Evolutionary conservation across 331 rosid species (phyloP), one percentile per base, ranked within the genome.

Genomic region (Malus hybrid): DNA sequence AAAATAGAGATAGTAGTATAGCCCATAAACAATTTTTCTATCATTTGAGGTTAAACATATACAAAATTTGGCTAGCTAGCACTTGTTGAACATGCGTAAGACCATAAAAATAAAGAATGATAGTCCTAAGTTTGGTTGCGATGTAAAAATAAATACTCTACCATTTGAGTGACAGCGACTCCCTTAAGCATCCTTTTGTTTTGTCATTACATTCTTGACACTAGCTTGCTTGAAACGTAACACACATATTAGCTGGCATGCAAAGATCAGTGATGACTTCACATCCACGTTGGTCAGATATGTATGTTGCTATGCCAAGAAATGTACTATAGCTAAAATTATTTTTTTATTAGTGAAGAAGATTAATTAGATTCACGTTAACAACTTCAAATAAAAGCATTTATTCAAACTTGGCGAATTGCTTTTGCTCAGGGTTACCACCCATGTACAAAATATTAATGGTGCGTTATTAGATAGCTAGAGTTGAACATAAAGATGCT

Each of bases 281-380:
- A 9, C 73, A 65, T 54, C 69, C 71, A 79, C 82, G 82, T 63
- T 78, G 82, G 57, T 63, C 20, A 66, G 52, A 11, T 59, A 62
- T 39, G 0, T 42, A 42, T 42, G 14, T 31, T 19, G 27, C 34
- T 19, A 27, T 67, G 31, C 68, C 56, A 27, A 68, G 59, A 22
- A 32, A 5, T 73, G 44, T 67, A 48, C 9, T 75, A 15, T 20
- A 20, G 66, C 65, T 10, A 7, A 39, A 18, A 31, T 7, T n/a
- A 2, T 19, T 6, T 29, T 48, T 50, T 50, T 15, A 52, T 16
- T 52, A 52, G 57, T 52, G 57, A 52, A 52, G 9, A 52, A 52
- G 20, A 52, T 28, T 29, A 62, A 14, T 29, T 14, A 62, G n/a
- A 62, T 4, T 65, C 15, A 65, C 18, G 18, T 13, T 7, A 32